Conservation (phyloP, 805 yeast species). For the Kluyveromyces dobzhanskii region DNA sequence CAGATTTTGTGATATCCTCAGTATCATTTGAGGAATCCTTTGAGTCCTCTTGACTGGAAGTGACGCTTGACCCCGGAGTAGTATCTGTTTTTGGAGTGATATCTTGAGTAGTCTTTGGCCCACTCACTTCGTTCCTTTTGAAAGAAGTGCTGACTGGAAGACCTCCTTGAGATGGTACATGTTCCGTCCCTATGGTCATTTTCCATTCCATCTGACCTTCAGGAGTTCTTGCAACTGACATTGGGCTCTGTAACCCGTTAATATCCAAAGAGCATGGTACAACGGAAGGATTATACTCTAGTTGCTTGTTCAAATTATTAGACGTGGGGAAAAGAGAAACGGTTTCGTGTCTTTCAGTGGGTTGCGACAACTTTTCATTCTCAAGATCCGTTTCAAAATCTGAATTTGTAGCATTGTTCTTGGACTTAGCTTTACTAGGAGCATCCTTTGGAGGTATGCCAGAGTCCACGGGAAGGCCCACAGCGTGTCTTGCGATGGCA, state of each 20-base stretch:
- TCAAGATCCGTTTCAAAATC: neutral
- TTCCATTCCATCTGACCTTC: conserved; percentile 18
- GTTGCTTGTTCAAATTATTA: conserved; percentile 17
- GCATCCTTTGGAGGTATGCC: neutral
- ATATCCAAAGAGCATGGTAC: conserved; percentile 25
- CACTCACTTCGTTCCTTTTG: conserved; percentile 4
- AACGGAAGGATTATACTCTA: conserved; percentile 13
- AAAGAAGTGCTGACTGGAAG: neutral
- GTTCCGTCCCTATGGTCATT: neutral
- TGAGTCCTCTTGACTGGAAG: conserved; percentile 18
- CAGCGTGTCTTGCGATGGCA: conserved; percentile 9
- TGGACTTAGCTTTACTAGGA: neutral
- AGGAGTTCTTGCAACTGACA: conserved; percentile 17
- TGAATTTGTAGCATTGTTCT: neutral
- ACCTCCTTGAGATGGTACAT: neutral
- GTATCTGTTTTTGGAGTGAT: neutral
- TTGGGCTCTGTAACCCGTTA: conserved; percentile 14
- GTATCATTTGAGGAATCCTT: conserved; percentile 10
- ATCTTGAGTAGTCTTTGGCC: neutral
- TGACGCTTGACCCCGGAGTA: conserved; percentile 10
- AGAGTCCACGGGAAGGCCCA: neutral
- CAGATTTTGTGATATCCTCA: conserved; percentile 1
- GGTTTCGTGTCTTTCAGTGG: neutral
- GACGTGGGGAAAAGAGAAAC: conserved; percentile 16
- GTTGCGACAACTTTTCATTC: neutral